These are phyloP conservation scores for Pterocarpus macrocarpus DNA, from an alignment of 306 rosid species.

Conservation along the genomic window DNA sequence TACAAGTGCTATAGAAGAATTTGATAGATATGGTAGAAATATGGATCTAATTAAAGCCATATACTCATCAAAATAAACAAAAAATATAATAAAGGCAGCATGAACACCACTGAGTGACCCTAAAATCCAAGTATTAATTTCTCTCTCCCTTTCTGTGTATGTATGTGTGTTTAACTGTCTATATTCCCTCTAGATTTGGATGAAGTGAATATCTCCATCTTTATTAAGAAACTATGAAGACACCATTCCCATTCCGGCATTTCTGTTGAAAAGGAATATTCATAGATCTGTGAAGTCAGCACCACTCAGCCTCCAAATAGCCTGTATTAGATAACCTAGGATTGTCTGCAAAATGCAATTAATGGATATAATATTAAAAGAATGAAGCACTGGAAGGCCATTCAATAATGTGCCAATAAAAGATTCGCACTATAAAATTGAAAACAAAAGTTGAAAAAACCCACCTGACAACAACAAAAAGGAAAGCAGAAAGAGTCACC, in stretches of 20 bases:
- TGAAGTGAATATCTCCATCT: constrained; percentile 37
- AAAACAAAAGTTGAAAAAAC: constrained; percentile 27
- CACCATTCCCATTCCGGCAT: constrained; percentile 42
- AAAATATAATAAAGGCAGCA: neutral
- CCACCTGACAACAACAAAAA: constrained; percentile 55
- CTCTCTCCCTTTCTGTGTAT: constrained; percentile 27
- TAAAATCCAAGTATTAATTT: constrained; percentile 33
- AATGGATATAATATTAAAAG: neutral
- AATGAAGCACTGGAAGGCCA: constrained; percentile 29
- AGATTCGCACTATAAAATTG: constrained; percentile 12
- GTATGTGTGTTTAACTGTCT: neutral
- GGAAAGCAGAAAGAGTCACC: constrained; percentile 45
- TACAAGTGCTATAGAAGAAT: neutral
- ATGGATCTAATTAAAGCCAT: constrained; percentile 45
- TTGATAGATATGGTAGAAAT: neutral
- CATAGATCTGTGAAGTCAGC: constrained; percentile 61
- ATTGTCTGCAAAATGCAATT: constrained; percentile 40
- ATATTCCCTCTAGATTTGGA: constrained; percentile 36
- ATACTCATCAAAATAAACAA: neutral
- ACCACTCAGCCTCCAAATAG: constrained; percentile 40
- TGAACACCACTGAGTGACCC: neutral
- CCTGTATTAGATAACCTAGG: constrained; percentile 46
- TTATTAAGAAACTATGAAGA: constrained; percentile 52
- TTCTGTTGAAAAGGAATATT: constrained; percentile 53
- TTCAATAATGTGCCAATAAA: constrained; percentile 8